These are phyloP conservation scores for Perkinsus olseni DNA, from an alignment of 169 alveolate species.

Conservation along the genomic window DNA sequence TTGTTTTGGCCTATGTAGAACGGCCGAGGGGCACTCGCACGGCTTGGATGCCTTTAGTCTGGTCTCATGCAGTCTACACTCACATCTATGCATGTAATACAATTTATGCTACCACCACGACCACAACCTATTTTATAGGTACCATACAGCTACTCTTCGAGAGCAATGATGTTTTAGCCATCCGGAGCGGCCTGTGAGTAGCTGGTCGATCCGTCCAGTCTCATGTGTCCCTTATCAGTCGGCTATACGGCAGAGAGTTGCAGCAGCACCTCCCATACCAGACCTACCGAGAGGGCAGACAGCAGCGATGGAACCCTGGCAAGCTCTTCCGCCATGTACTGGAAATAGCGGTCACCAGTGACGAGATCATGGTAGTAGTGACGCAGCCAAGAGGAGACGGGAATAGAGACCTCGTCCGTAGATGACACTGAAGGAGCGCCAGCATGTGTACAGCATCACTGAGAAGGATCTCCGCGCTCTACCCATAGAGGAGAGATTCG, in stretches of 20 bases:
- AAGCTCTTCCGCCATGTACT: neutral
- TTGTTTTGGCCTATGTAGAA: neutral
- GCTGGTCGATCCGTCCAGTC: neutral
- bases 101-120: too few relatives aligned
- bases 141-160: neutral
- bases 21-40: neutral
- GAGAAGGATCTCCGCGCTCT: neutral
- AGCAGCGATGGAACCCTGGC: neutral
- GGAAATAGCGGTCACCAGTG: neutral
- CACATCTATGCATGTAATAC: neutral
- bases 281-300: neutral
- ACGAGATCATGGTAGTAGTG: neutral
- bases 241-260: neutral
- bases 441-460: neutral
- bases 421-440: neutral
- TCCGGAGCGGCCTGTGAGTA: neutral
- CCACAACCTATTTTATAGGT: neutral
- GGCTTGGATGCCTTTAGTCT: neutral
- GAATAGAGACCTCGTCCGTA: neutral
- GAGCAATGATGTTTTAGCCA: neutral
- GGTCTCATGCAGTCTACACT: neutral
- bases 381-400: neutral
- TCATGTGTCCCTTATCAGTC: neutral
- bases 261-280: neutral
- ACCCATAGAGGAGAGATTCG: neutral